Evolutionary conservation across 169 alveolate species (phyloP).

Genomic region (Eimeria mitis): DNA sequence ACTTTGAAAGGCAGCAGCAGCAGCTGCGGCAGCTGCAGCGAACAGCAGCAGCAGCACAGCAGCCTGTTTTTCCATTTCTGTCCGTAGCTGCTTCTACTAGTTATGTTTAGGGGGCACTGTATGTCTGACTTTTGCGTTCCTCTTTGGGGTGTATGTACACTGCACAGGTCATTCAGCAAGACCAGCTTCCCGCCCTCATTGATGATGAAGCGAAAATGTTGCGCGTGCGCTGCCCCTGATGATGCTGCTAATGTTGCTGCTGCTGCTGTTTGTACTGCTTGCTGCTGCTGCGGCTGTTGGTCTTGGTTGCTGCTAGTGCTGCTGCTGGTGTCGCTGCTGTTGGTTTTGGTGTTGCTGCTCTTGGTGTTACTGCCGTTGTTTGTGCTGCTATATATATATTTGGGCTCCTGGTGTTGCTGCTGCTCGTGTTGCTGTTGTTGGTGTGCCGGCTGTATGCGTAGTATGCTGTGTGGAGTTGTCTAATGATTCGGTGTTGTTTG

Average conservation of each 20-base stretch:
- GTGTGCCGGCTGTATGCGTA: neutral
- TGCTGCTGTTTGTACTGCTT: neutral
- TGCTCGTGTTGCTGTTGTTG: neutral
- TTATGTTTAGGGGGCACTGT: neutral
- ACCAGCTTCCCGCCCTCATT: constrained; percentile 35
- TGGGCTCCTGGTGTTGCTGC: neutral
- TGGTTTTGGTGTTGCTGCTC: too few relatives aligned
- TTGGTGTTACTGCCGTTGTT: neutral
- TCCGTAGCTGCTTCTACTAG: neutral
- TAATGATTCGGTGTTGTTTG: neutral
- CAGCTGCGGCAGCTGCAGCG: neutral
- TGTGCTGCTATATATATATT: neutral
- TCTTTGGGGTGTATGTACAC: neutral
- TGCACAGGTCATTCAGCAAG: constrained; percentile 27
- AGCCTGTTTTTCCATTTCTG: neutral
- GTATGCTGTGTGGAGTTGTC: neutral
- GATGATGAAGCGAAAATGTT: constrained; percentile 39
- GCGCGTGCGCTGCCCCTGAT: constrained; percentile 25
- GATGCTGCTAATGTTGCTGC: neutral
- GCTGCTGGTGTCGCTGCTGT: neutral
- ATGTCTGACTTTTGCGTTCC: neutral
- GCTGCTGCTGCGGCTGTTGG: too few relatives aligned
- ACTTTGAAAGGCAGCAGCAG: neutral
- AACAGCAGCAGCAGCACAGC: neutral
- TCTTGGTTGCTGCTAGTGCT: too few relatives aligned